Evolutionary conservation across 169 alveolate species (phyloP).

Genomic region (Plasmodium reichenowi): DNA sequence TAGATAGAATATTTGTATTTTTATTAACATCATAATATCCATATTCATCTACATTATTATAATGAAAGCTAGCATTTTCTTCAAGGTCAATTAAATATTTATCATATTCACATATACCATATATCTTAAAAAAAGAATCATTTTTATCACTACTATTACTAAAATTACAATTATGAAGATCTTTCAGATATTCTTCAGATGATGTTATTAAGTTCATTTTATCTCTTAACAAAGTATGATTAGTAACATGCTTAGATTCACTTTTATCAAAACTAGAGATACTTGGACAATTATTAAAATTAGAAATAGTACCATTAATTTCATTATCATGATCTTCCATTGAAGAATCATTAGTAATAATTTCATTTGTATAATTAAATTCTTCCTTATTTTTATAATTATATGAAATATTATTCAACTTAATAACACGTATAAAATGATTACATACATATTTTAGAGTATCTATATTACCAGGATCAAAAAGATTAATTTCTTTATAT

Average conservation of each 20-base stretch:
- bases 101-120: slow-evolving; percentile 45
- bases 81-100: slow-evolving; percentile 55
- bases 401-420: slow-evolving; percentile 17
- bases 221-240: slow-evolving; percentile 41
- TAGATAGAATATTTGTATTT: not conserved
- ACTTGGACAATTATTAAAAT: slow-evolving; percentile 16
- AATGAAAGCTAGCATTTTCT: slow-evolving; percentile 36
- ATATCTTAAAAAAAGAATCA: slow-evolving; percentile 23
- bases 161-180: slow-evolving; percentile 16
- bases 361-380: slow-evolving; percentile 21
- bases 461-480: slow-evolving; percentile 69
- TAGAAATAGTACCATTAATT: not conserved
- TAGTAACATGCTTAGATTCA: slow-evolving; percentile 18
- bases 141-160: slow-evolving; percentile 19
- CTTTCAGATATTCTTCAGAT: slow-evolving; percentile 47
- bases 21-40: slow-evolving; percentile 58
- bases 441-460: slow-evolving; percentile 57
- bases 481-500: slow-evolving; percentile 57
- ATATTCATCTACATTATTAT: slow-evolving; percentile 42
- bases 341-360: slow-evolving; percentile 1
- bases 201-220: slow-evolving; percentile 48
- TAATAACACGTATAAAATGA: slow-evolving; percentile 55
- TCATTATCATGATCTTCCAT: slow-evolving; percentile 15
- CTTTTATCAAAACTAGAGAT: slow-evolving; percentile 28
- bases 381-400: slow-evolving; percentile 18